Evolutionary conservation across 192 early-diverging fungal species (phyloP).

Genomic region (Lunasporangiospora selenospora): DNA sequence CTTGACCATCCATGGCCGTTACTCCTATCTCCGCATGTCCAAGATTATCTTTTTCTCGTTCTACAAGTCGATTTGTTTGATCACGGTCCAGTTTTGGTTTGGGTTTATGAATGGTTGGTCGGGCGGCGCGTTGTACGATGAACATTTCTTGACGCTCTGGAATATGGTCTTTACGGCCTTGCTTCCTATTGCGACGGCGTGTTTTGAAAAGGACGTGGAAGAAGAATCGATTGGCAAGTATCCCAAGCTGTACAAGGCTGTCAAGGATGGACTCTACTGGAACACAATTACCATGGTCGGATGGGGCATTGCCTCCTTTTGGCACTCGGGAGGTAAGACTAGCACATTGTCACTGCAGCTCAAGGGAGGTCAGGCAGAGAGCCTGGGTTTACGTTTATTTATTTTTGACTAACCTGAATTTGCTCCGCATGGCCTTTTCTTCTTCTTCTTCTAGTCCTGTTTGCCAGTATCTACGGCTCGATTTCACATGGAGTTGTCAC

Average conservation of each 20-base stretch:
- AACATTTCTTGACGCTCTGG: constrained; percentile 91
- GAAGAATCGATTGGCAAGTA: constrained; percentile 90
- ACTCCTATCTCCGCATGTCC: constrained; percentile 91
- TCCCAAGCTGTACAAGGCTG: constrained; percentile 87
- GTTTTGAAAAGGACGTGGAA: constrained; percentile 91
- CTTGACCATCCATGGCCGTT: constrained; percentile 91
- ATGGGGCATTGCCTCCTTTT: constrained; percentile 46
- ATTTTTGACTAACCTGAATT: not conserved
- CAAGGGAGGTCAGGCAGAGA: too few relatives aligned
- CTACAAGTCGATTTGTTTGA: constrained; percentile 97
- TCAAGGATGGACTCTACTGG: constrained; percentile 55
- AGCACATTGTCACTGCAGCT: too few relatives aligned
- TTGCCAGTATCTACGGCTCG: constrained; percentile 34
- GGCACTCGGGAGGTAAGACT: constrained; percentile 50
- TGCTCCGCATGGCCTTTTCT: not conserved
- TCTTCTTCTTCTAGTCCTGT: constrained; percentile 20
- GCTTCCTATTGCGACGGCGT: constrained; percentile 89
- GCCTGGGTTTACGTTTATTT: not conserved
- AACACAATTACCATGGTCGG: constrained; percentile 37
- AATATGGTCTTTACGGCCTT: constrained; percentile 92
- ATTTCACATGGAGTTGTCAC: constrained; percentile 14
- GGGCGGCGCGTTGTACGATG: constrained; percentile 93
- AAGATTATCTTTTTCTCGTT: constrained; percentile 97
- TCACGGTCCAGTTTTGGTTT: constrained; percentile 95
- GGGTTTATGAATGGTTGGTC: constrained; percentile 93